Base-by-base conservation (phyloP, 257 asterid genomes). In the Striga asiatica region DNA sequence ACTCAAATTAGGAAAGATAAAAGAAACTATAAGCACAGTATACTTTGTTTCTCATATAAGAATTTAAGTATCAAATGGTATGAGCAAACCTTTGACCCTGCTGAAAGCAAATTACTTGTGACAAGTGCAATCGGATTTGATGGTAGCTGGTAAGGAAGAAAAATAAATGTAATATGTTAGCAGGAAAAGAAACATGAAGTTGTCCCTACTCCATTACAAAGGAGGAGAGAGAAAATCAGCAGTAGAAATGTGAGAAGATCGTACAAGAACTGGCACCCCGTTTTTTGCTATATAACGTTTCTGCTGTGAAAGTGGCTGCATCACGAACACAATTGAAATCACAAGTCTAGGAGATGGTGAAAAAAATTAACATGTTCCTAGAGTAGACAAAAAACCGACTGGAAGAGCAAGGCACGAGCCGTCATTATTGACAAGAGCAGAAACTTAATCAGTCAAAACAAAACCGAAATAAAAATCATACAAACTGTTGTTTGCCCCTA, bases 241-340 rank as follows among this genome's bases (percentile, higher is more conserved):
- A 28, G 56, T 6, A 23, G 31, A 58, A 63, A 50, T 58, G 29
- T 6, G 59, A 16, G 57, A 61, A 32, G 56, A 65, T 34, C 78
- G 57, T 79, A 89, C 97, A 89, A 76, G 71, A 47, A 71, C 54
- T 1, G 96, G 98, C 61, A 50, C 41, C 66, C 93, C 94, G 68
- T 86, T 70, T 75, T 79, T 83, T 47, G 83, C 94, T 60, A 89
- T 75, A 66, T 89, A 86, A 41, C 96, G 84, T 71, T 86, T 89
- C 71, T 66, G 70, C 70, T 89, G 98, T 12, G 98, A 89, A 62
- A 81, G 70, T n/a, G 96, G 94, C 96, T 88, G 87, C 76, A 74
- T 60, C 19, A 65, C n/a, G n/a, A n/a, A n/a, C n/a, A n/a, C 31
- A 32, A 56, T 54, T 67, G 14, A 23, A 28, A 39, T 47, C 28